phyloP scores from a whole-genome alignment of 139 green algal genomes.

The Chlamydomonas sp. region DNA sequence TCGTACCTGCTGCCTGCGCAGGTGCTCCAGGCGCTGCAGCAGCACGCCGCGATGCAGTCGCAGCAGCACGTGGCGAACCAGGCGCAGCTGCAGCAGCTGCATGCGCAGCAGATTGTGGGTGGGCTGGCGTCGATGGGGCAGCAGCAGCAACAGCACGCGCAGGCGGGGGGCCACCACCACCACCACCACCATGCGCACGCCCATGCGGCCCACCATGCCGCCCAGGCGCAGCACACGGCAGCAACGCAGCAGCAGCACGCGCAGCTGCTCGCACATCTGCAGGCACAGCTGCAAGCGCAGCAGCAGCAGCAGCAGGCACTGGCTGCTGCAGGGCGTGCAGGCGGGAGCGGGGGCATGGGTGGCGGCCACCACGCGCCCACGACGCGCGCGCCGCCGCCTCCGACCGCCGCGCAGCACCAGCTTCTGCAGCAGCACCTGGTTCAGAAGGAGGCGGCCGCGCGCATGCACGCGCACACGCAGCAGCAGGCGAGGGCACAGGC shows the following conservation, averaged over 20 bases:
- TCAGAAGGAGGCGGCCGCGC: no score
- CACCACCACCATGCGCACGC: constrained; percentile 8
- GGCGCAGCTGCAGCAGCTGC: constrained; percentile 8
- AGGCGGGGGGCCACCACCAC: neutral
- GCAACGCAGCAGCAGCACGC: neutral
- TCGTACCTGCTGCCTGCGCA: no score
- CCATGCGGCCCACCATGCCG: neutral
- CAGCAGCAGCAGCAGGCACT: neutral
- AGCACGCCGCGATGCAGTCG: neutral
- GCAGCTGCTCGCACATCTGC: neutral
- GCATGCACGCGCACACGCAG: no score
- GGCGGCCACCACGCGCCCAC: no score
- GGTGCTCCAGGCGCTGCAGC: constrained; percentile 6
- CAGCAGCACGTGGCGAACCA: neutral
- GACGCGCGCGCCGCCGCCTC: no score
- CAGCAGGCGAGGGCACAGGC: no score
- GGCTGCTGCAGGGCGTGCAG: no score
- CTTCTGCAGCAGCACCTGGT: neutral
- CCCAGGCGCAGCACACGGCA: neutral
- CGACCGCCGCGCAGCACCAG: neutral
- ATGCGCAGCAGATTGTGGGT: no score
- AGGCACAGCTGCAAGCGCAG: neutral
- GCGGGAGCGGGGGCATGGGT: no score
- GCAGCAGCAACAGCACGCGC: constrained; percentile 4
- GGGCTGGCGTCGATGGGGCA: no score